phyloP scores from a whole-genome alignment of 2,329 filamentous ascomycete species.

The Phymatotrichopsis omnivora region DNA sequence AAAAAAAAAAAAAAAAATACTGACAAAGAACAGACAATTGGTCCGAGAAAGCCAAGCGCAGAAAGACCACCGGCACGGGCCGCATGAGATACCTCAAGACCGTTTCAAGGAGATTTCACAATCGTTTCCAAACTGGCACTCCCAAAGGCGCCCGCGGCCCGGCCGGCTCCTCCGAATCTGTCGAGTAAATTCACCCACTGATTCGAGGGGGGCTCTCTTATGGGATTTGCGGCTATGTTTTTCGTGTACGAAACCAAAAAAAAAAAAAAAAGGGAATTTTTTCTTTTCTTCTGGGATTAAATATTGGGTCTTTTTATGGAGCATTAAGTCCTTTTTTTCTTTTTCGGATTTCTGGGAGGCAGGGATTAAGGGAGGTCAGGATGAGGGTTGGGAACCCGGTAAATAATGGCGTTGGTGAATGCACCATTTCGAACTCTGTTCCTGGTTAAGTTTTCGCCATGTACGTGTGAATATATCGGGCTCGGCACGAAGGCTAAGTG shows the following conservation, averaged over 20 bases:
- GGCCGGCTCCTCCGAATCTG: constrained; percentile 32
- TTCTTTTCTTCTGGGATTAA: constrained; percentile 1
- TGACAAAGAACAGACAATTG: constrained; percentile 70
- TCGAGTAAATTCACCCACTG: constrained; percentile 25
- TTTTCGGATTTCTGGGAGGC: constrained; percentile 8
- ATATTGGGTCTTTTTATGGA: background rate
- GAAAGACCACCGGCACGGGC: constrained; percentile 97
- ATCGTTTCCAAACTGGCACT: constrained; percentile 87
- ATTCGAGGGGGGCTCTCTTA: background rate
- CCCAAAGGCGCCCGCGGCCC: constrained; percentile 74
- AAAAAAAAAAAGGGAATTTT: constrained; percentile 9
- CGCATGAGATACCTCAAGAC: constrained; percentile 92
- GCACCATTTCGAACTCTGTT: too few relatives aligned
- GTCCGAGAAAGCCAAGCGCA: constrained; percentile 99
- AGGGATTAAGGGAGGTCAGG: too few relatives aligned
- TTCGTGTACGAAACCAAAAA: background rate
- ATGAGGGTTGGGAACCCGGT: too few relatives aligned
- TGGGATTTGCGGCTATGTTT: background rate
- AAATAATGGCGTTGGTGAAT: too few relatives aligned
- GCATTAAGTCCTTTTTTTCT: background rate
- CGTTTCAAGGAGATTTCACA: constrained; percentile 88
- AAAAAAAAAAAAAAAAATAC: background rate
- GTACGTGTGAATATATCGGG: too few relatives aligned
- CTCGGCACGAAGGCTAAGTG: too few relatives aligned
- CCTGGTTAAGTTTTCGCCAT: too few relatives aligned